Evolutionary conservation across 2,329 filamentous ascomycete genomes (phyloP).

Genomic region (Nemania serpens): DNA sequence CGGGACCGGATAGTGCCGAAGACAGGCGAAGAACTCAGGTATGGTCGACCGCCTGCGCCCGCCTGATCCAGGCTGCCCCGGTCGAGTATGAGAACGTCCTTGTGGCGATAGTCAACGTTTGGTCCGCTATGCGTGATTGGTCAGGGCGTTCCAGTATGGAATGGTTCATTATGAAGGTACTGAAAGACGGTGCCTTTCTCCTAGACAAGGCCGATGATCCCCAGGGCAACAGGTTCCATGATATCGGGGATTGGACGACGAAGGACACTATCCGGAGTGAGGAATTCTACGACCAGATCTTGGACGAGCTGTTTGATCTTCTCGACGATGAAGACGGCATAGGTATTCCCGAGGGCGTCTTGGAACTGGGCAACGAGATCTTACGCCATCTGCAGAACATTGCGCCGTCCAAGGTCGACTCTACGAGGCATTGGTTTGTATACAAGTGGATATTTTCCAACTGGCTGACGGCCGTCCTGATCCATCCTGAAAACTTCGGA

Average conservation of each 20-base stretch:
- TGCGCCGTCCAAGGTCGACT: conserved; percentile 60
- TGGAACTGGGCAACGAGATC: conserved; percentile 85
- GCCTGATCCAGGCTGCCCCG: conserved; percentile 72
- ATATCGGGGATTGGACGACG: conserved; percentile 72
- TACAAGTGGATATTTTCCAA: conserved; percentile 91
- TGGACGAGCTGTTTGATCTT: conserved; percentile 80
- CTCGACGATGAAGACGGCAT: conserved; percentile 83
- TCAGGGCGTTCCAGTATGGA: conserved; percentile 88
- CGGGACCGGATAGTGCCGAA: conserved; percentile 80
- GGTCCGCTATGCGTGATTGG: conserved; percentile 87
- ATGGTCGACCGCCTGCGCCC: conserved; percentile 87
- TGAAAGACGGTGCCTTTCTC: conserved; percentile 90
- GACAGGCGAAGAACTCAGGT: conserved; percentile 78
- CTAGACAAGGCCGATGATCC: conserved; percentile 84
- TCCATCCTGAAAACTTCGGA: conserved; percentile 81
- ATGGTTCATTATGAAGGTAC: conserved; percentile 90
- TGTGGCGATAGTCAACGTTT: conserved; percentile 83
- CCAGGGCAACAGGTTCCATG: conserved; percentile 66
- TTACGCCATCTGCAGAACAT: conserved; percentile 75
- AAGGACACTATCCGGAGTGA: conserved; percentile 83
- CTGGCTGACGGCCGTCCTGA: conserved; percentile 81
- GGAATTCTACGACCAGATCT: conserved; percentile 84
- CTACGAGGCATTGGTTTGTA: conserved; percentile 81
- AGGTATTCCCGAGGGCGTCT: conserved; percentile 82
- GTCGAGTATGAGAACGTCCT: conserved; percentile 63